Evolutionary conservation across 2,329 filamentous ascomycete species (phyloP), one percentile per base, ranked within the genome.

Genomic region (Pyrenophora teres): DNA sequence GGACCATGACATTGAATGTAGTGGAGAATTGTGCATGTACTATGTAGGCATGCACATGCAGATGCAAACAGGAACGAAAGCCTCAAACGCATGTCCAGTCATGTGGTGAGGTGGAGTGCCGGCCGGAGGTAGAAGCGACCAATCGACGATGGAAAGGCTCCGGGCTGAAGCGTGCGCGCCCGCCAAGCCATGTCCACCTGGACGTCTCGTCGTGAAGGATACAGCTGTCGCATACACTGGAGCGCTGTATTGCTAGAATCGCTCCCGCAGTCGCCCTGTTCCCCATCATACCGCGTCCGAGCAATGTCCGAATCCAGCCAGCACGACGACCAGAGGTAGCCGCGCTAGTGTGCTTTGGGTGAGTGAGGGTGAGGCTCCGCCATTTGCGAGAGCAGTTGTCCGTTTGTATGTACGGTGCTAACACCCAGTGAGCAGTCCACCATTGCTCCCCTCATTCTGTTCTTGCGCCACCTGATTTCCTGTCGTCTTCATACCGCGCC

Each of bases 231-330:
- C 50, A 52, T 35, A 38, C 50, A 25, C 50, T n/a, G 32, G 25
- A 52, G 25, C 32, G 25, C 41, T 40, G 7, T 35, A 23, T 31
- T 33, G 27, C 30, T 21, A 30, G 23, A 32, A 8, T 48, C 44
- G 39, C 44, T 19, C 8, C 43, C 46, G 23, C 12, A 4, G 36
- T 33, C 36, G 32, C 32, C 21, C 30, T 23, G 33, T 32, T 36
- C 27, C 27, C 46, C 27, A 36, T 43, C 41, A 40, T 19, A 25
- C 33, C n/a, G 37, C n/a, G 51, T 23, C 25, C 37, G 50, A 65
- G 68, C 64, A 40, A 73, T 73, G 67, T 59, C 64, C 60, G 45
- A 55, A 59, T 55, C 52, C 61, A 61, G 62, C 60, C 59, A 46
- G 46, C 27, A 30, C 9, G 56, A 47, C 43, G 61, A 60, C 59